Base-by-base conservation (phyloP, 495 filamentous ascomycete species). In the Cercophora sp. region DNA sequence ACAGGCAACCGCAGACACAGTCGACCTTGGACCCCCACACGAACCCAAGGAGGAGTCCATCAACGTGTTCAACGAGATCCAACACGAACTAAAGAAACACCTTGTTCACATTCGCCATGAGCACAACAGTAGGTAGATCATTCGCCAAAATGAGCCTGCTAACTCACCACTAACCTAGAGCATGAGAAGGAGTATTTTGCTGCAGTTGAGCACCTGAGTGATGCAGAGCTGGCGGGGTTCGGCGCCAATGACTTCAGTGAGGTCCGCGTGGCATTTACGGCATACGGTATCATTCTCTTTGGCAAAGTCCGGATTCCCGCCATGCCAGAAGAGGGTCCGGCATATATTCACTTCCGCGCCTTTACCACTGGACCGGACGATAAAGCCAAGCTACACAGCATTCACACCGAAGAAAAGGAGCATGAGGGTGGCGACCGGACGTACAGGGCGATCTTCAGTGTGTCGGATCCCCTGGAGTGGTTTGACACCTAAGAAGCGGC, bases 241-340 rank as follows among this genome's bases (percentile, higher is more conserved):
- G 54, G 59, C 13, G 55, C 68, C 15, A 66, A 72, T 23, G 73
- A 80, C 61, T 60, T 83, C 9, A 62, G 66, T 18, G 29, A 60
- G 10, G 81, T 83, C 19, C 74, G 80, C 32, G 73, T 80, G 4
- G 79, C 71, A 24, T 60, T 57, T 5, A 72, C 73, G 0, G 75
- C 78, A 1, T 83, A 83, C 57, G 80, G 81, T 1, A 55, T 79
- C 9, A 78, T 80, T 59, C 57, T 84, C 13, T 78, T 84, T 53
- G 79, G 78, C 56, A 81, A 80, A 56, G 60, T 83, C 36, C 71
- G 70, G 18, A 63, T 83, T 22, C 78, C 75, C 4, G 67, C 70
- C 26, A 43, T 70, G 61, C 64, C 69, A 20, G 67, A 72, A 32
- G 52, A 55, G 1, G 71, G 71, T 0, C 70, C 69, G 11, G 70